Evolutionary conservation across 2,329 filamentous ascomycete genomes (phyloP).

Genomic region (Colletotrichum sp.): DNA sequence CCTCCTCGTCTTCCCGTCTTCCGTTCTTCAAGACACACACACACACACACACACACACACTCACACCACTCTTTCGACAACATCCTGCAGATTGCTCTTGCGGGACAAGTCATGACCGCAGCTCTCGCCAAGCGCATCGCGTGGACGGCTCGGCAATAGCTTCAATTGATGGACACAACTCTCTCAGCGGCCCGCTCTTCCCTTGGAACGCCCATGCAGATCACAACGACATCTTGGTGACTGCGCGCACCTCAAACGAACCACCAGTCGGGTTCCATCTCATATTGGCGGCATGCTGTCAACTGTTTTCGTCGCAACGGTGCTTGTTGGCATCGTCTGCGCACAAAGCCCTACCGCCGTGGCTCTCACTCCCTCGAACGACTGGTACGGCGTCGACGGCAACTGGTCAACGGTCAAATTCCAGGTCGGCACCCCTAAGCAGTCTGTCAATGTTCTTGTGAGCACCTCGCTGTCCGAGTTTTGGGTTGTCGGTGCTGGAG

Average conservation of each 20-base stretch:
- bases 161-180: constrained; percentile 8
- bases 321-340: constrained; percentile 8
- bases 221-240: constrained; percentile 13
- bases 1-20: neutral
- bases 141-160: neutral
- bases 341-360: constrained; percentile 18
- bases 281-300: constrained; percentile 13
- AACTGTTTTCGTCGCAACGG: constrained; percentile 2
- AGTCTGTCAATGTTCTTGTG: constrained; percentile 48
- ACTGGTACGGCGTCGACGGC: constrained; percentile 63
- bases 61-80: neutral
- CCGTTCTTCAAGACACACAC: neutral
- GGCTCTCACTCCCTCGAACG: constrained; percentile 14
- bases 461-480: constrained; percentile 75
- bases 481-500: constrained; percentile 67
- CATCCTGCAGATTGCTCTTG: neutral
- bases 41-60: neutral
- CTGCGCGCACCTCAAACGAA: constrained; percentile 15
- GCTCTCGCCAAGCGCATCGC: neutral
- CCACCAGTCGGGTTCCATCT: neutral
- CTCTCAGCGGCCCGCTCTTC: neutral
- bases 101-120: neutral
- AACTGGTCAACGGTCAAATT: constrained; percentile 74
- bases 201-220: constrained; percentile 12
- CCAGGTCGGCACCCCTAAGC: constrained; percentile 50